Evolutionary conservation across 495 filamentous ascomycete species (phyloP).

Genomic region (Annulohypoxylon stygium): DNA sequence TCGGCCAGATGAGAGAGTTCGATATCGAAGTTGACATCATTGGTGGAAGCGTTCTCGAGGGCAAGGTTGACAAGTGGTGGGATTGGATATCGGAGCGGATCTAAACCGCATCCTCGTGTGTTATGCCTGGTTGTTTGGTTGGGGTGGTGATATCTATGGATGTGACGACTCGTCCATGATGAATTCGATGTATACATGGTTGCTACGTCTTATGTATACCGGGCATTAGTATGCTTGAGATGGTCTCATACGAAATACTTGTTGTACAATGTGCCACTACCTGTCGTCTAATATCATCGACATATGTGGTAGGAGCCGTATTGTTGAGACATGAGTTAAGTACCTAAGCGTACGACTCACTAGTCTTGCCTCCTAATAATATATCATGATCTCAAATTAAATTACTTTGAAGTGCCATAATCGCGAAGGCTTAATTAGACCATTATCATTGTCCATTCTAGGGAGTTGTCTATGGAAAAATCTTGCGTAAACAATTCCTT

Average conservation of each 20-base stretch:
- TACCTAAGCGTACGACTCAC: background rate
- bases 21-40: slow-evolving; percentile 82
- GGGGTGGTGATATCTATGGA: background rate
- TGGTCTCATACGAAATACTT: background rate
- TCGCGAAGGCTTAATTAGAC: too few species aligned
- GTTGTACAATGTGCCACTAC: background rate
- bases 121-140: background rate
- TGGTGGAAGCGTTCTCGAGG: slow-evolving; percentile 81
- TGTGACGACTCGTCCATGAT: background rate
- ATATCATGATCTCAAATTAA: background rate
- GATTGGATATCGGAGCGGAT: slow-evolving; percentile 76
- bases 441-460: background rate
- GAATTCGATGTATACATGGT: background rate
- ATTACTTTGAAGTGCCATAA: background rate
- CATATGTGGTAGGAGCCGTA: background rate
- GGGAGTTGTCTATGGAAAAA: slow-evolving; percentile 12
- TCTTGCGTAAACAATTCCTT: slow-evolving; percentile 13
- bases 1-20: slow-evolving; percentile 84
- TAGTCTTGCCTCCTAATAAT: background rate
- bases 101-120: slow-evolving; percentile 22
- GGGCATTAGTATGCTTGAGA: background rate
- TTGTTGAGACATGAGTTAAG: background rate
- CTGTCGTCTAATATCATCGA: background rate
- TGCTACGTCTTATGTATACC: background rate
- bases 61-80: slow-evolving; percentile 85